These are phyloP conservation scores for Veloboletus limbatus DNA, from an alignment of 1,284 basidiomycete species.

Conservation along the genomic window DNA sequence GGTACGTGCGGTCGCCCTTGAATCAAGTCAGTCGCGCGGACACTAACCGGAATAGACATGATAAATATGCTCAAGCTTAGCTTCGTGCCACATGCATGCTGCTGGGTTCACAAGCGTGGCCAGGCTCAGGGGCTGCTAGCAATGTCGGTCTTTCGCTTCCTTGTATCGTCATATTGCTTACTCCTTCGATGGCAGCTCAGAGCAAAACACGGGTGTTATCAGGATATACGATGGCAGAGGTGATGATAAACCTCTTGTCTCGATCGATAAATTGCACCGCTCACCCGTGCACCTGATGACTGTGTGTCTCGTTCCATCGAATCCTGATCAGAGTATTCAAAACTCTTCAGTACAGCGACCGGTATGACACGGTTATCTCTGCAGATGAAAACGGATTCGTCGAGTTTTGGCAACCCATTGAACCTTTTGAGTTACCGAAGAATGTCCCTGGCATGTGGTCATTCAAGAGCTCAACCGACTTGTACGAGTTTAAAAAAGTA, in stretches of 20 bases:
- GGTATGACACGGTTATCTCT: slow-evolving; percentile 89
- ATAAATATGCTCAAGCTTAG: slow-evolving; percentile 96
- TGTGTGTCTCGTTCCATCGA: slow-evolving; percentile 47
- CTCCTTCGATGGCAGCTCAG: slow-evolving; percentile 57
- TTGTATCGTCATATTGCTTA: slow-evolving; percentile 4
- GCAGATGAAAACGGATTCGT: slow-evolving; percentile 94
- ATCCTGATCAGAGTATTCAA: slow-evolving; percentile 4
- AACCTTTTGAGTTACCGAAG: slow-evolving; percentile 83
- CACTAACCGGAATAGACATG: slow-evolving; percentile 68
- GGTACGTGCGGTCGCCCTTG: slow-evolving; percentile 47
- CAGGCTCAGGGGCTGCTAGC: slow-evolving; percentile 88
- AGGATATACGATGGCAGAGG: slow-evolving; percentile 93
- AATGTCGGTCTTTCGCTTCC: slow-evolving; percentile 51
- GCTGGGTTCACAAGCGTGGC: slow-evolving; percentile 90
- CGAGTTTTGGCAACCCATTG: slow-evolving; percentile 93
- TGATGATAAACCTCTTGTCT: slow-evolving; percentile 72
- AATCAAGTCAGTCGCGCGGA: background rate
- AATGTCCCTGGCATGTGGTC: slow-evolving; percentile 82
- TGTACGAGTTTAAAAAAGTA: slow-evolving; percentile 99
- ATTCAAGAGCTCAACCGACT: slow-evolving; percentile 88
- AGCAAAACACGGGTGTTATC: slow-evolving; percentile 72
- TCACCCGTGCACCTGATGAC: slow-evolving; percentile 89
- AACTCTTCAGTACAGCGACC: slow-evolving; percentile 75
- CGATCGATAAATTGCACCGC: slow-evolving; percentile 75
- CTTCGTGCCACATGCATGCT: slow-evolving; percentile 82